Evolutionary conservation across 306 rosid genomes (phyloP).

Genomic region (Cucurbita maxima): DNA sequence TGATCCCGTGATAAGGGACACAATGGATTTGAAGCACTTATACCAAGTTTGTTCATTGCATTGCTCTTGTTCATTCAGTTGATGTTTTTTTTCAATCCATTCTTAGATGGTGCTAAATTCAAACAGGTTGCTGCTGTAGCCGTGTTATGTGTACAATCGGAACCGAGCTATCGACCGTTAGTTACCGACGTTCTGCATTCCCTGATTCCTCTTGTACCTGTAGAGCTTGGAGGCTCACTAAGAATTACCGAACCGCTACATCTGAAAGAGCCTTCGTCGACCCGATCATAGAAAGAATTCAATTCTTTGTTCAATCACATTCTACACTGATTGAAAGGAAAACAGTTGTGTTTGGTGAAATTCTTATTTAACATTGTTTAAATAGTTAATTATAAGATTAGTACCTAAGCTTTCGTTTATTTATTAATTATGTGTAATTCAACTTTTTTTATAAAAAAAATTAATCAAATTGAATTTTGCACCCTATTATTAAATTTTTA

Average conservation of each 20-base stretch:
- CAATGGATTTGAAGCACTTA: slow-evolving; percentile 89
- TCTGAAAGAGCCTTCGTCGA: neutral
- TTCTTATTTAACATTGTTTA: too few relatives aligned
- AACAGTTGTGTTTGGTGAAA: neutral
- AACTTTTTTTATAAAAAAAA: too few relatives aligned
- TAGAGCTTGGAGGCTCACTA: slow-evolving; percentile 75
- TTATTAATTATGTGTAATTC: too few relatives aligned
- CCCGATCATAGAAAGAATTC: neutral
- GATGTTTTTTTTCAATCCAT: neutral
- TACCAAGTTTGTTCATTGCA: slow-evolving; percentile 46
- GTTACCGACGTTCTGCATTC: slow-evolving; percentile 87
- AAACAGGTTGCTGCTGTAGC: slow-evolving; percentile 94
- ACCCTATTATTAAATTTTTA: too few relatives aligned
- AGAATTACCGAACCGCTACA: slow-evolving; percentile 32
- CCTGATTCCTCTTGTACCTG: slow-evolving; percentile 70
- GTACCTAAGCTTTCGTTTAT: too few relatives aligned
- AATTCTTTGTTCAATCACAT: neutral
- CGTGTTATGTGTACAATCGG: slow-evolving; percentile 79
- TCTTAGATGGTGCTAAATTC: neutral
- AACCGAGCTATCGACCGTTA: slow-evolving; percentile 80
- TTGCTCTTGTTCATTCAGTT: neutral
- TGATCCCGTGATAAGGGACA: slow-evolving; percentile 60
- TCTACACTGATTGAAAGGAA: neutral
- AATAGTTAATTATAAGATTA: too few relatives aligned
- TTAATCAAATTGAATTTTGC: too few relatives aligned